phyloP scores from a whole-genome alignment of 768 basidiomycete species.

The Agaricus subrufescens region DNA sequence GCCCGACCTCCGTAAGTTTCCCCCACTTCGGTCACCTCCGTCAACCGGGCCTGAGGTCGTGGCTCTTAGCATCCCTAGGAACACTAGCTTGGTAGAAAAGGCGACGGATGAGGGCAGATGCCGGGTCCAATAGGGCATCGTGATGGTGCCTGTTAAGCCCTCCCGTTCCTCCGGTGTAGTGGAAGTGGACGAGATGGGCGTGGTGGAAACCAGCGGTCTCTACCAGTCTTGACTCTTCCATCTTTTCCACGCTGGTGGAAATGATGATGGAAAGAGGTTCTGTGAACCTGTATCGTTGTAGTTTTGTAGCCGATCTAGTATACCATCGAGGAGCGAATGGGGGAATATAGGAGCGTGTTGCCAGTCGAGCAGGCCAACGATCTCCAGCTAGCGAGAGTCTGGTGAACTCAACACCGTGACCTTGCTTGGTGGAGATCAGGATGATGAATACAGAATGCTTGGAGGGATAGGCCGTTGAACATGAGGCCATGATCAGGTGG shows the following conservation, averaged over 20 bases:
- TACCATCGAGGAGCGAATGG: slow-evolving; percentile 41
- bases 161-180: slow-evolving; percentile 41
- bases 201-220: slow-evolving; percentile 31
- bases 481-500: slow-evolving; percentile 42
- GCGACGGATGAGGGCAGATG: no score
- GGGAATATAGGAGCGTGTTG: slow-evolving; percentile 53
- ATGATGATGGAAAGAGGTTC: slow-evolving; percentile 32
- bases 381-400: slow-evolving; percentile 29
- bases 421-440: slow-evolving; percentile 47
- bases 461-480: slow-evolving; percentile 31
- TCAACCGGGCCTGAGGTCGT: no score
- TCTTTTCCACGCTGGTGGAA: slow-evolving; percentile 36
- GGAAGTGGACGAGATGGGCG: slow-evolving; percentile 43
- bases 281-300: slow-evolving; percentile 37
- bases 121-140: no score
- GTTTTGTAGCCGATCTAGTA: slow-evolving; percentile 43
- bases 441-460: slow-evolving; percentile 47
- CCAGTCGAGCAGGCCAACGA: slow-evolving; percentile 48
- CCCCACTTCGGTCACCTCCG: no score
- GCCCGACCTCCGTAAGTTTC: no score
- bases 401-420: slow-evolving; percentile 42
- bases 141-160: slow-evolving; percentile 39
- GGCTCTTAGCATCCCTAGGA: no score
- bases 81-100: no score
- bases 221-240: slow-evolving; percentile 31